Base-by-base conservation (phyloP, 257 asterid species). In the Gardenia jasminoides region DNA sequence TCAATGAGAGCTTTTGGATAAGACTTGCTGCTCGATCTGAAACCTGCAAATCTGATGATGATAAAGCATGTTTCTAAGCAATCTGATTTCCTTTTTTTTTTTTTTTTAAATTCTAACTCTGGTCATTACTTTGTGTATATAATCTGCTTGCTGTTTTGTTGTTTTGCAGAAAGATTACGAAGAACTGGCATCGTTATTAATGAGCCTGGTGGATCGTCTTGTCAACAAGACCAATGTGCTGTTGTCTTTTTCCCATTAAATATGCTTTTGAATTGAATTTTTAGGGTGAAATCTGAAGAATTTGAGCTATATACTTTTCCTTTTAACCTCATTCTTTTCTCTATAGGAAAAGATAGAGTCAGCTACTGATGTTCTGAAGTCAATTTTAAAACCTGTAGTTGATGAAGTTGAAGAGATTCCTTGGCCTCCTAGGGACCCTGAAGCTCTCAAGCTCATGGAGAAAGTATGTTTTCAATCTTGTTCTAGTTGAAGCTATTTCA, bases 1-100 rank as follows among this genome's bases (percentile, higher is more conserved):
- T 93, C 88, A 93, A 95, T 58, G 98, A 95, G 89, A 83, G 86
- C 79, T 93, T 95, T 81, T 92, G 98, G 99, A 92, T 95, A 82
- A 87, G 97, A 44, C 93, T 95, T 82, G 99, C 97, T 56, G 91
- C 97, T 82, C 90, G 97, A 84, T 83, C 98, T 59, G 97, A 93
- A 33, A 93, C 97, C 59, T 91, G 96, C 94, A 93, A 90, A 87
- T 93, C 98, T 24, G 97, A 93, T 36, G 98, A 95, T 84, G 98
- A 95, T 84, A 92, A 95, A 88, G 98, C 88, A 91, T 78, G 97
- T 76, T 82, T 85, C 89, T 79, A 78, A 77, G 80, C 76, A 48
- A 66, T 74, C 82, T 82, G 65, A 61, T 52, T 73, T 80, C 79
- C 16, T 67, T 54, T 80, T 80, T 80, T 80, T 20, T 67, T 54